Percentiles rank a stretch among this genome's conserved stretches.
Evolutionary conservation across 1,284 basidiomycete genomes (phyloP).

Genomic region (Farysia itapuensis): DNA sequence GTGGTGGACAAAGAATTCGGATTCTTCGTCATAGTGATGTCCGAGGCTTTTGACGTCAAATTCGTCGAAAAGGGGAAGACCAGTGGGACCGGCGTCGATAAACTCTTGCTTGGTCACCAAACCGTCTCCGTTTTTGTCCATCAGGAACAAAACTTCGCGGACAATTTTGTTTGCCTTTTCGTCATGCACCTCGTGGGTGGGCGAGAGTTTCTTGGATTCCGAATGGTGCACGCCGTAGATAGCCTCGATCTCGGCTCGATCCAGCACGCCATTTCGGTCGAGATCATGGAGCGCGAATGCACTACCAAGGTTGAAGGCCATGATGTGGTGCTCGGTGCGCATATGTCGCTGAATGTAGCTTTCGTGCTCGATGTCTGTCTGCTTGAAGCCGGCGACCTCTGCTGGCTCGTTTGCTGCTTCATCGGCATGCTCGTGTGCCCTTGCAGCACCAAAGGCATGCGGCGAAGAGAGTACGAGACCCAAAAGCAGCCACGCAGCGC

Average conservation of each 20-base stretch:
- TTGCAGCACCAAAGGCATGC: constrained; percentile 16
- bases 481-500: constrained; percentile 30
- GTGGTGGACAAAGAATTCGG: constrained; percentile 60
- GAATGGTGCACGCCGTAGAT: constrained; percentile 85
- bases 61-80: constrained; percentile 74
- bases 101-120: constrained; percentile 79
- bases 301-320: constrained; percentile 58
- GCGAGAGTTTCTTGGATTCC: constrained; percentile 82
- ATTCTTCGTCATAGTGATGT: constrained; percentile 74
- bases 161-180: constrained; percentile 83
- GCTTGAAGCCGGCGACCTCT: constrained; percentile 35
- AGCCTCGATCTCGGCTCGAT: constrained; percentile 61
- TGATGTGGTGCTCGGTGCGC: constrained; percentile 60
- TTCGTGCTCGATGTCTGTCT: constrained; percentile 37
- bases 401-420: constrained; percentile 27
- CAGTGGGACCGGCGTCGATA: constrained; percentile 72
- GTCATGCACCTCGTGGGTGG: constrained; percentile 75
- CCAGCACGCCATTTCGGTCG: constrained; percentile 65
- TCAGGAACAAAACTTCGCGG: constrained; percentile 70
- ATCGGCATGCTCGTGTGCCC: constrained; percentile 27
- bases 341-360: constrained; percentile 59
- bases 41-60: constrained; percentile 69
- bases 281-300: constrained; percentile 84
- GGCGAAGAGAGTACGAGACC: constrained; percentile 33
- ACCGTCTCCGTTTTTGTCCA: constrained; percentile 81